Base-by-base conservation (phyloP, 2,329 filamentous ascomycete species). In the Plenodomus biglobosus region DNA sequence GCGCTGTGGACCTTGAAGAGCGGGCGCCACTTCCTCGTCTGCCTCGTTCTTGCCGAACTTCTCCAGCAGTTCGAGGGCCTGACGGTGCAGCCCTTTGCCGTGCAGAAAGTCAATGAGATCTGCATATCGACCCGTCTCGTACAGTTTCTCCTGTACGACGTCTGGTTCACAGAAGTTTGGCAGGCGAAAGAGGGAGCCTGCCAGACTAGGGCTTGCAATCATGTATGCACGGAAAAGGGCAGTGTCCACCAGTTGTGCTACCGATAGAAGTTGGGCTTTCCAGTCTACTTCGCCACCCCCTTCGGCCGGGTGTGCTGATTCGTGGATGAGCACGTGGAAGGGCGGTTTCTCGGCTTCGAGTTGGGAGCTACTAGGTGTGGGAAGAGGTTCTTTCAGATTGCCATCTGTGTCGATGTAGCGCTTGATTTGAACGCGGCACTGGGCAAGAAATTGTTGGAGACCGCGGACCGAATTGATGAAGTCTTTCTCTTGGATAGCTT, bases 31-130 rank as follows among this genome's bases (percentile, higher is more conserved):
- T 41, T 76, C 66, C 21, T 76, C 73, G 18, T 75, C 75, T 1
- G 74, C 75, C 48, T 78, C 73, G 36, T 74, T 75, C 51, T 74
- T 82, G 16, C 92, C 92, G 59, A 96, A 96, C 55, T 86, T 87
- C 59, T 84, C 82, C 1, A 99, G 79, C 22, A 96, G 76, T 56
- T 90, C 87, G 16, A 99, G 75, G 0, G 94, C 92, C 65, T 95
- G 86, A 16, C 86, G 84, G 72, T 99, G 94, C 35, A 97, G 80
- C 70, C 87, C 92, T 75, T 99, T 99, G 55, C 94, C 94, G 63
- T 95, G 90, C 59, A 97, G 85, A 68, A 99, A 99, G 70, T 97
- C 92, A n/a, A 99, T 91, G 1, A 99, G 78, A 73, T 97, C 92
- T 42, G 87, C 92, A 72, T 95, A 96, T 24, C 92, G 85, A 48